Evolutionary conservation across 495 filamentous ascomycete genomes (phyloP), one percentile per base, ranked within the genome.

Genomic region (Hypoxylon cercidicola): DNA sequence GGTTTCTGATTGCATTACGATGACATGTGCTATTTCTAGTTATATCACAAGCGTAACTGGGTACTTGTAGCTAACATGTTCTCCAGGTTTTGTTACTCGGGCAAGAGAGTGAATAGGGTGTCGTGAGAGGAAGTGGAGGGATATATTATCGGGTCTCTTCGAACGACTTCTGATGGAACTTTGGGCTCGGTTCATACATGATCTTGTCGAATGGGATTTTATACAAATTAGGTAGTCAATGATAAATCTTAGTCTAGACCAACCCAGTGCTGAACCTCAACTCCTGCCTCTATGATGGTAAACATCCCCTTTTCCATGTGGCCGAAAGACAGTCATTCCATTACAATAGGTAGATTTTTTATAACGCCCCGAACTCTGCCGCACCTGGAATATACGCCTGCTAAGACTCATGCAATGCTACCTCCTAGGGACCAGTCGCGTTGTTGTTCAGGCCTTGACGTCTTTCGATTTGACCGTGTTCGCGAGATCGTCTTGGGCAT

Each of bases 401-500:
- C 46, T 15, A 19, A 52, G 12, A n/a, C 16, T 53, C 41, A 47
- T 21, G 40, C 23, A 7, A 35, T 50, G 23, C 55, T 44, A 60
- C 56, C 9, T 41, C 43, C 19, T 5, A 30, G 35, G 12, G 8
- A n/a, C 15, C n/a, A 41, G 37, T 4, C n/a, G 11, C 16, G 51
- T 4, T 21, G 15, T 56, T 51, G 32, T 39, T 71, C 43, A 69
- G 13, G 68, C 71, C 66, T 68, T 71, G 30, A 46, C 47, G 9
- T 72, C 72, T 71, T 83, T 81, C 19, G 76, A 60, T 35, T 74
- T 74, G 28, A 56, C 69, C 16, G 46, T 69, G 21, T 71, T 70
- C 1, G 86, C 84, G 55, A 90, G 83, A 62, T 93, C 90, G 60
- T 94, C 88, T 70, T 90, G 87, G 11, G 89, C 83, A 71, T 95